Percentiles rank a stretch among this genome's conserved stretches.
phyloP scores from a whole-genome alignment of 139 green algal species.

The Haematococcus sp. region DNA sequence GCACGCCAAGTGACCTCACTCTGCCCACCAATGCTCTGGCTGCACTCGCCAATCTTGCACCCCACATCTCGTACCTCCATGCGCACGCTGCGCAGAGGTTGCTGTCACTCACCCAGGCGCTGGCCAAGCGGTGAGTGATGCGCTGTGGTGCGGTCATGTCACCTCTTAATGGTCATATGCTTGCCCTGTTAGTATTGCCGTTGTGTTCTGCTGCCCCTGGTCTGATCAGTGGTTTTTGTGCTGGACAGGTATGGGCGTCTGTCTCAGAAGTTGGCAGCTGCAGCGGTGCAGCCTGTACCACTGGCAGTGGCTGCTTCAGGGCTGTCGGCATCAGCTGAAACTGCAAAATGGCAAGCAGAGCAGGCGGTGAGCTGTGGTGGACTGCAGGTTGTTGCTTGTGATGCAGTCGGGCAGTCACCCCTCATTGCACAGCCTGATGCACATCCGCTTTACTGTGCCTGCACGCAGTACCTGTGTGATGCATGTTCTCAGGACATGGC shows the following conservation, averaged over 20 bases:
- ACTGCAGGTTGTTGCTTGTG: conserved; percentile 2
- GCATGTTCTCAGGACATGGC: too few species aligned
- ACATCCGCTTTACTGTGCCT: too few species aligned
- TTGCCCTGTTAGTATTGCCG: too few species aligned
- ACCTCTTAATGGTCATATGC: too few species aligned
- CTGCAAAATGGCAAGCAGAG: not conserved
- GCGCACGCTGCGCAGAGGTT: conserved; percentile 76
- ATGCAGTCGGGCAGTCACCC: not conserved
- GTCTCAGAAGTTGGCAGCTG: not conserved
- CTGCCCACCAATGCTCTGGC: conserved; percentile 90
- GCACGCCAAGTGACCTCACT: conserved; percentile 62
- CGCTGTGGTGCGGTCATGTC: not conserved
- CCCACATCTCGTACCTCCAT: conserved; percentile 62
- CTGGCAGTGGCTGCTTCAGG: not conserved
- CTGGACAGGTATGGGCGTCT: too few species aligned
- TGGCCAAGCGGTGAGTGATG: conserved; percentile 29
- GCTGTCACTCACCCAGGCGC: conserved; percentile 53
- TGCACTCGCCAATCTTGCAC: conserved; percentile 82
- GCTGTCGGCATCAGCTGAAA: conserved; percentile 6
- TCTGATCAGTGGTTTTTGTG: too few species aligned
- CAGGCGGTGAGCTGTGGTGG: not conserved
- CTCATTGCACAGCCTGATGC: too few species aligned
- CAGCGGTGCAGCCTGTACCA: not conserved
- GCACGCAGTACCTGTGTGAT: too few species aligned
- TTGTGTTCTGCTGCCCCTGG: too few species aligned